Base-by-base conservation (phyloP, 2,329 filamentous ascomycete species). In the Monilinia vaccinii-corymbosi region DNA sequence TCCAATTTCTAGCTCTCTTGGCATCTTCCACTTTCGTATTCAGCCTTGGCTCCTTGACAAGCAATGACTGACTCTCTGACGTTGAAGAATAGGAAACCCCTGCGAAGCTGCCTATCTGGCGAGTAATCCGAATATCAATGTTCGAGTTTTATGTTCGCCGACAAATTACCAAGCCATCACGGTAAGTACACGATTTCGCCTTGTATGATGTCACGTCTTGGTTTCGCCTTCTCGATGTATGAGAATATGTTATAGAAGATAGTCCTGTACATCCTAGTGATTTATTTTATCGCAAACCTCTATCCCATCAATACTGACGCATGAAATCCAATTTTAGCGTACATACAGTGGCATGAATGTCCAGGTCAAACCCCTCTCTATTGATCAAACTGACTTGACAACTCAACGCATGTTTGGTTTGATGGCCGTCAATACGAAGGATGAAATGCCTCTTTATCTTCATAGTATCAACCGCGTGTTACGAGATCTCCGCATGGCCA, bases 41-140 rank as follows among this genome's bases (percentile, higher is more conserved):
- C 4, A 23, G 7, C 21, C 25, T 45, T 8, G 13, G 4, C 4
- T 16, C 13, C 21, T 40, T 25, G 32, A 25, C 8, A 4, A 10
- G 21, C 14, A 13, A 11, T 14, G 13, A 4, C 34, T 51, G 11
- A 51, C 21, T 51, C 21, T 9, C n/a, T 38, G 23, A 14, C 40
- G 9, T 28, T 40, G 9, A 34, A 62, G 62, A 5, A 50, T 18
- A 9, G 69, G 69, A 1, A 61, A 66, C 0, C 69, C 68, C 4
- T 83, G 82, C 57, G 82, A 86, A 67, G 81, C 79, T 1, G 80
- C 82, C 0, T 80, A 78, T 61, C 71, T 86, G 0, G 77, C 77
- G 38, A 79, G 79, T 0, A 64, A 70, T 51, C 59, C 70, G 0
- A 72, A 73, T 1, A 74, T 82, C 38, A 73, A 74, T 1, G 79